phyloP scores from a whole-genome alignment of 2,329 filamentous ascomycete species.

The Colletotrichum sojae region DNA sequence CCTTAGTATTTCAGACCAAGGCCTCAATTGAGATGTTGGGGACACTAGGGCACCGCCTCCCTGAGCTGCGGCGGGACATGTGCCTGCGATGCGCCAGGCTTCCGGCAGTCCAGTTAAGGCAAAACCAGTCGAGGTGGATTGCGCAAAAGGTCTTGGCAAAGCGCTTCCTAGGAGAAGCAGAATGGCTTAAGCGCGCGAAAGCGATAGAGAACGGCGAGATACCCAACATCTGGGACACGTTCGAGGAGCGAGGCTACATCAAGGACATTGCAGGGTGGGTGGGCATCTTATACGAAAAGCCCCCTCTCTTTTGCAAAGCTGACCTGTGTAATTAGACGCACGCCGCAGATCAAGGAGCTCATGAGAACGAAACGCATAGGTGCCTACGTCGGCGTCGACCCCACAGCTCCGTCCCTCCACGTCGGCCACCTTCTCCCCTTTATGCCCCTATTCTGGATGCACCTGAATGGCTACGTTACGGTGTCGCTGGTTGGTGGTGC shows the following conservation, averaged over 20 bases:
- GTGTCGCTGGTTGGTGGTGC: slow-evolving; percentile 80
- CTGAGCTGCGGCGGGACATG: slow-evolving; percentile 29
- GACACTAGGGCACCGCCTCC: slow-evolving; percentile 35
- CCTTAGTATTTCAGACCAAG: not conserved
- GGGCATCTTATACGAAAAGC: slow-evolving; percentile 19
- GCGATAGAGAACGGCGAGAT: slow-evolving; percentile 64
- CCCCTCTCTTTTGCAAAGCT: slow-evolving; percentile 2
- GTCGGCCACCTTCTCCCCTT: slow-evolving; percentile 85
- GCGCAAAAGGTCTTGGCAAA: slow-evolving; percentile 61
- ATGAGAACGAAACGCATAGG: slow-evolving; percentile 77
- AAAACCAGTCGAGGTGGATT: slow-evolving; percentile 52
- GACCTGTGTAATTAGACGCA: slow-evolving; percentile 51
- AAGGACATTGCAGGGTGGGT: slow-evolving; percentile 81
- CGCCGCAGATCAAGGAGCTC: slow-evolving; percentile 71
- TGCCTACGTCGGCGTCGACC: slow-evolving; percentile 86
- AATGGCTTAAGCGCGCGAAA: slow-evolving; percentile 64
- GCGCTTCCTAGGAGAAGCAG: slow-evolving; percentile 54
- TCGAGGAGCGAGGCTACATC: slow-evolving; percentile 81
- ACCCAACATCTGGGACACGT: slow-evolving; percentile 71
- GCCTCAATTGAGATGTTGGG: slow-evolving; percentile 24
- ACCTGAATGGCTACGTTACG: slow-evolving; percentile 79
- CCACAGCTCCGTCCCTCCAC: slow-evolving; percentile 84
- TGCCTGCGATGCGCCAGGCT: slow-evolving; percentile 35
- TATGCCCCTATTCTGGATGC: slow-evolving; percentile 89
- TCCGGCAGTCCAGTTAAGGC: slow-evolving; percentile 37